These are phyloP conservation scores for Cyclanthera cordifolia DNA, from an alignment of 306 rosid species.

Conservation along the genomic window DNA sequence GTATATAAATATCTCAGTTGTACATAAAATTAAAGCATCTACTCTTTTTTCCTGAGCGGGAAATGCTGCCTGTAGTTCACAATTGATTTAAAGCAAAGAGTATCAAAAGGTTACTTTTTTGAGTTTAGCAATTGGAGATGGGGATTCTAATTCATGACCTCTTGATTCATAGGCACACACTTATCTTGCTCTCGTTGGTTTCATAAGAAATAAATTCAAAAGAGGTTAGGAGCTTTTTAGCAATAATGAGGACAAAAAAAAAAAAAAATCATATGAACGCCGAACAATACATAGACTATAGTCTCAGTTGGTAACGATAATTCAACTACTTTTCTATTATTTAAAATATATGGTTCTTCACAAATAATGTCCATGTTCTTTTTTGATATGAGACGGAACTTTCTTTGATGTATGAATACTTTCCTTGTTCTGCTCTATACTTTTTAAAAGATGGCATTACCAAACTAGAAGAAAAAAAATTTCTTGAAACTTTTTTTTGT, in stretches of 20 bases:
- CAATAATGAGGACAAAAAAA: background rate
- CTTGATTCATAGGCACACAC: too few relatives aligned
- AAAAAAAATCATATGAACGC: background rate
- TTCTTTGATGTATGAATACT: background rate
- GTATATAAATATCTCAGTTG: conserved; percentile 61
- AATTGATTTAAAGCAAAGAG: conserved; percentile 17
- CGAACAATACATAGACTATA: background rate
- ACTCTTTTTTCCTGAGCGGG: conserved; percentile 83
- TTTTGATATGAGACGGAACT: background rate
- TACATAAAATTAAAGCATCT: conserved; percentile 73
- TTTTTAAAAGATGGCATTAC: background rate
- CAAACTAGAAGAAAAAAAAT: background rate
- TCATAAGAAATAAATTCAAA: conserved; percentile 1
- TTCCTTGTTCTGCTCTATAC: background rate
- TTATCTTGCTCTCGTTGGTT: too few relatives aligned
- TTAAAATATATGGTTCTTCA: background rate
- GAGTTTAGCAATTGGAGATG: too few relatives aligned
- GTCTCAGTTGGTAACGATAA: background rate
- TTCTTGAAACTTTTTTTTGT: background rate
- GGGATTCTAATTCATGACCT: too few relatives aligned
- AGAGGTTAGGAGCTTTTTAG: too few relatives aligned
- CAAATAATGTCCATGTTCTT: background rate
- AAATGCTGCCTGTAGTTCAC: conserved; percentile 58
- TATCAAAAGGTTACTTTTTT: background rate
- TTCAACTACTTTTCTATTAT: background rate